Conservation (phyloP, 2,329 filamentous ascomycete genomes). For the Colletotrichum musicola region DNA sequence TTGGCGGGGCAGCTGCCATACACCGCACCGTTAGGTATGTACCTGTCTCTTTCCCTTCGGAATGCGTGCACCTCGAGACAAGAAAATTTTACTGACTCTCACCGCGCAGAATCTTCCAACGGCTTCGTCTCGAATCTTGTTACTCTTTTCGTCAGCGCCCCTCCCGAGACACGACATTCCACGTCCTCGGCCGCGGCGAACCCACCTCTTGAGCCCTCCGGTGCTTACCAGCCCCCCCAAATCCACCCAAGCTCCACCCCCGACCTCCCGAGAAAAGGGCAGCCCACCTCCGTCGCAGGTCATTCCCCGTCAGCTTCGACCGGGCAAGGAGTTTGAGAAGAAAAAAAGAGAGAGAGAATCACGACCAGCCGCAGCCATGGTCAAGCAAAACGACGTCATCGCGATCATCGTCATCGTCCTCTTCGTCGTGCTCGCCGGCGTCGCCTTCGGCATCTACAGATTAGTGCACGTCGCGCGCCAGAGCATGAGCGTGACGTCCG, state of each 20-base stretch:
- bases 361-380: conserved; percentile 57
- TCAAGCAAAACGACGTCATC: conserved; percentile 76
- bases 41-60: background rate
- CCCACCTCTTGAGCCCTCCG: background rate
- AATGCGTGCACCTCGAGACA: background rate
- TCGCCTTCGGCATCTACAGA: conserved; percentile 74
- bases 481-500: conserved; percentile 55
- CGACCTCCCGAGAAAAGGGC: background rate
- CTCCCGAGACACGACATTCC: conserved; percentile 28
- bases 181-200: conserved; percentile 10
- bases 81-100: background rate
- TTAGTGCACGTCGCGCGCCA: conserved; percentile 66
- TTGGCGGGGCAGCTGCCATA: background rate
- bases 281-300: background rate
- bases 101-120: background rate
- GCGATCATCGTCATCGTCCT: conserved; percentile 77
- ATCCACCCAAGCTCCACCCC: conserved; percentile 1
- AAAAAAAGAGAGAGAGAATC: too few species aligned
- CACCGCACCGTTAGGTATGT: background rate
- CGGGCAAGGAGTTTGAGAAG: background rate
- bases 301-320: conserved; percentile 11
- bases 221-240: background rate
- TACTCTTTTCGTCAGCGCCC: background rate
- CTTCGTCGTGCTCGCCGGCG: conserved; percentile 71
- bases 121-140: background rate